phyloP scores from a whole-genome alignment of 1,284 basidiomycete genomes.

The Ganoderma lingzhi region DNA sequence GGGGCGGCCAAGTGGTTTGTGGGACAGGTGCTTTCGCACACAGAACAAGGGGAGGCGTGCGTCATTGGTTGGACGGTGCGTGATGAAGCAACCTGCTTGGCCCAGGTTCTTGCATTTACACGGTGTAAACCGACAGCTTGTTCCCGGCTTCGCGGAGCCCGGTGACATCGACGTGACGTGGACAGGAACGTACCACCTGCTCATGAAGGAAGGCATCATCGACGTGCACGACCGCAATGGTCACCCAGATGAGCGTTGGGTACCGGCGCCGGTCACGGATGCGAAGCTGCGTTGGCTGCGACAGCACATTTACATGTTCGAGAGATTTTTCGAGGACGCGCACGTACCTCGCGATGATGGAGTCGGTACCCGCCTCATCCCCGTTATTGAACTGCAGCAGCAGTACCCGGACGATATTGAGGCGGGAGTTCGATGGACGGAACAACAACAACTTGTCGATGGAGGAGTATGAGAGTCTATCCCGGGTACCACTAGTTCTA shows the following conservation, averaged over 20 bases:
- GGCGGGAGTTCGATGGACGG: conserved; percentile 19
- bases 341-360: conserved; percentile 25
- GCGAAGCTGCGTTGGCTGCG: conserved; percentile 8
- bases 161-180: background rate
- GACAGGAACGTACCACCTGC: background rate
- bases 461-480: background rate
- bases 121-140: background rate
- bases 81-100: background rate
- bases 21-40: conserved; percentile 21
- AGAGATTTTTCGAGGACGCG: conserved; percentile 29
- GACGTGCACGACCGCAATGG: background rate
- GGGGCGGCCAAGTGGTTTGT: conserved; percentile 23
- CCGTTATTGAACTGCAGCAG: conserved; percentile 17
- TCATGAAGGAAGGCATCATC: conserved; percentile 2
- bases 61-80: conserved; percentile 30
- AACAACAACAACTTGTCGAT: conserved; percentile 1
- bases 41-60: conserved; percentile 8
- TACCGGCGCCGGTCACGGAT: conserved; percentile 6
- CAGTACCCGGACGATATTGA: conserved; percentile 26
- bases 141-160: background rate
- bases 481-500: background rate
- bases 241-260: background rate
- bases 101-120: background rate
- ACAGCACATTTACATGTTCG: conserved; percentile 18
- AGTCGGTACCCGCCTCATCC: conserved; percentile 21